phyloP scores from a whole-genome alignment of 1,139 yeast genomes.

The Diutina catenulata region DNA sequence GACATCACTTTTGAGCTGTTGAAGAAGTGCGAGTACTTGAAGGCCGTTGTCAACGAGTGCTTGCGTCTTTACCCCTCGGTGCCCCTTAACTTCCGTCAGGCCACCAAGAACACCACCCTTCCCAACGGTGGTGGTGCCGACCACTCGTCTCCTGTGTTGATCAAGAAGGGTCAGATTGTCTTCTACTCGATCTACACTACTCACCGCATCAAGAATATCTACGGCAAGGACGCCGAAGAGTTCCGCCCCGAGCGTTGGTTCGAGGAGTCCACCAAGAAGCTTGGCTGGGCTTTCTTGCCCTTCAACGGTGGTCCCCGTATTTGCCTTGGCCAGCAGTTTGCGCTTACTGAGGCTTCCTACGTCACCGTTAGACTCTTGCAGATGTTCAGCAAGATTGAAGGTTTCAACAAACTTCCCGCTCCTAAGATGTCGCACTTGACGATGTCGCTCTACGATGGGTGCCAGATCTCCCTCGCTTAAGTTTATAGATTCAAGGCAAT shows the following conservation, averaged over 20 bases:
- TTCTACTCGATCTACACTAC: slow-evolving; percentile 32
- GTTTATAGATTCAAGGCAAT: too few species aligned
- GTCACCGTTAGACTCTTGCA: slow-evolving; percentile 26
- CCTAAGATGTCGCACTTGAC: slow-evolving; percentile 5
- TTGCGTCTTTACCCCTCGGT: slow-evolving; percentile 6
- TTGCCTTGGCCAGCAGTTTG: slow-evolving; percentile 39
- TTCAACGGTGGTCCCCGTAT: slow-evolving; percentile 49
- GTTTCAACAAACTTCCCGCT: not conserved
- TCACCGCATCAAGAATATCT: slow-evolving; percentile 32
- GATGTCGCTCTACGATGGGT: slow-evolving; percentile 6
- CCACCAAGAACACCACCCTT: slow-evolving; percentile 5
- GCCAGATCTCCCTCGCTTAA: slow-evolving; percentile 1
- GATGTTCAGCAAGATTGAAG: slow-evolving; percentile 9
- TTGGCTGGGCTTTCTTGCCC: slow-evolving; percentile 39
- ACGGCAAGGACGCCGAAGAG: slow-evolving; percentile 36
- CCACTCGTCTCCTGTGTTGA: slow-evolving; percentile 27
- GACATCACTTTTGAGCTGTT: slow-evolving; percentile 16
- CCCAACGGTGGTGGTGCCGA: slow-evolving; percentile 11
- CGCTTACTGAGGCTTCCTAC: slow-evolving; percentile 43
- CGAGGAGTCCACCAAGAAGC: slow-evolving; percentile 24
- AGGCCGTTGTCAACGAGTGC: slow-evolving; percentile 4
- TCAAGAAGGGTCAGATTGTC: slow-evolving; percentile 35
- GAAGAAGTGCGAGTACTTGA: slow-evolving; percentile 6
- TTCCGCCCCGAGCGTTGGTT: slow-evolving; percentile 50
- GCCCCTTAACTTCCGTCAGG: slow-evolving; percentile 4